Base-by-base conservation (phyloP, 345 rosid species). In the Boechera retrofracta region DNA sequence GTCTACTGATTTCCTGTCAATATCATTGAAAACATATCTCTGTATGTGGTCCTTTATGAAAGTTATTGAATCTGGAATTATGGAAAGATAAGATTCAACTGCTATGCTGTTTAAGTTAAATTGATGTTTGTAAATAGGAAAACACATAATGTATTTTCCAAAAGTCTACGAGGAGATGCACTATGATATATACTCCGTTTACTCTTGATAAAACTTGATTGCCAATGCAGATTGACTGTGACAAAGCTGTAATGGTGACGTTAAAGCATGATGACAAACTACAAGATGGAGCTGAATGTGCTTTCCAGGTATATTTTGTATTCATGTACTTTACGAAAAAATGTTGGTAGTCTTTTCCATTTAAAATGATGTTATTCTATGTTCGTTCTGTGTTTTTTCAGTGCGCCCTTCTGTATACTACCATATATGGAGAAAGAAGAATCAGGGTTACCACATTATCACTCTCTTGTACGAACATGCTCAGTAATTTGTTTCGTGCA, bases 391-490 rank as follows among this genome's bases (percentile, higher is more conserved):
- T 52, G 31, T 69, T 48, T 71, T 69, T 78, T 57, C 84, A 96
- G 99, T 93, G 98, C 72, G 99, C 95, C 57, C 93, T 96, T 80
- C 95, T 96, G 72, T 93, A 93, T 79, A 96, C 99, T 47, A 93
- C 97, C 47, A 82, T 87, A 51, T 83, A 86, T 79, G 99, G 99
- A 67, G 92, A 93, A 87, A 89, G 99, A 83, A 89, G 98, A 89
- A 96, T 96, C 76, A 92, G 98, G 59, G 89, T 96, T 67, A 88
- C 77, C 41, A 64, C 69, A 45, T 82, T 96, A 79, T 93, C 99
- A 63, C 84, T 96, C 83, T 89, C 98, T 6, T 90, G 98, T 86
- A 96, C 97, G 47, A 96, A 83, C 81, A 86, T 86, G 89, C 85
- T 96, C 64, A 91, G 94, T 76, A 90, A 90, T 83, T 73, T 96